phyloP scores from a whole-genome alignment of 306 rosid species.

The Vigna trinervia region DNA sequence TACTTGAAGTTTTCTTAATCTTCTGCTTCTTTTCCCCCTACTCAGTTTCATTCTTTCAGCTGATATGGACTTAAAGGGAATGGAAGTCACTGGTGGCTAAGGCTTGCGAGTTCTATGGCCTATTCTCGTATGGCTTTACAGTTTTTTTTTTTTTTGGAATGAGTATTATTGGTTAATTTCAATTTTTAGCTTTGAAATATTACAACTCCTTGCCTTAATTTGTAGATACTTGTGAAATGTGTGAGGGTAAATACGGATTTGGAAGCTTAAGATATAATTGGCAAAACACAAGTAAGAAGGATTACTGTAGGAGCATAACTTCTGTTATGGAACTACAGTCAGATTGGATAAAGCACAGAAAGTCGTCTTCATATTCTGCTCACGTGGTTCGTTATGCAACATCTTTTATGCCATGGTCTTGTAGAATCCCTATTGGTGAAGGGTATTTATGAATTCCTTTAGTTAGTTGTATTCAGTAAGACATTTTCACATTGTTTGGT shows the following conservation, averaged over 20 bases:
- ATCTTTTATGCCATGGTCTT: slow-evolving; percentile 88
- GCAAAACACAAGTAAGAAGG: slow-evolving; percentile 43
- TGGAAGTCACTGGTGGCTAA: slow-evolving; percentile 86
- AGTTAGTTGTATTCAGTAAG: slow-evolving; percentile 22
- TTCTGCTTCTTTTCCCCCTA: neutral
- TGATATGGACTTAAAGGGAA: slow-evolving; percentile 47
- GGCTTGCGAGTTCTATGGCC: slow-evolving; percentile 60
- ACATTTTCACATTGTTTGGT: slow-evolving; percentile 25
- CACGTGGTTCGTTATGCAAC: slow-evolving; percentile 81
- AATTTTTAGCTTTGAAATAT: neutral
- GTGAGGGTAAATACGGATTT: slow-evolving; percentile 53
- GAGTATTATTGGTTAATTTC: slow-evolving; percentile 18
- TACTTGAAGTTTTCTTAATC: slow-evolving; percentile 19
- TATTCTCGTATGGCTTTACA: slow-evolving; percentile 54
- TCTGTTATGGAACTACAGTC: slow-evolving; percentile 87
- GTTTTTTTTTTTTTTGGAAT: neutral
- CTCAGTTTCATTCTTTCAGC: slow-evolving; percentile 47
- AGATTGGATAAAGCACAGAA: slow-evolving; percentile 74
- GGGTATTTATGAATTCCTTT: slow-evolving; percentile 77
- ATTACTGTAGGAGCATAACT: slow-evolving; percentile 53
- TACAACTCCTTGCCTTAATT: slow-evolving; percentile 25
- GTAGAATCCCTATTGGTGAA: slow-evolving; percentile 85
- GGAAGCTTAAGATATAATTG: slow-evolving; percentile 47
- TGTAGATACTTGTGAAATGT: slow-evolving; percentile 67
- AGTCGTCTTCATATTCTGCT: slow-evolving; percentile 72